Base-by-base conservation (phyloP, 2,329 filamentous ascomycete species). In the Phialocephala subalpina region DNA sequence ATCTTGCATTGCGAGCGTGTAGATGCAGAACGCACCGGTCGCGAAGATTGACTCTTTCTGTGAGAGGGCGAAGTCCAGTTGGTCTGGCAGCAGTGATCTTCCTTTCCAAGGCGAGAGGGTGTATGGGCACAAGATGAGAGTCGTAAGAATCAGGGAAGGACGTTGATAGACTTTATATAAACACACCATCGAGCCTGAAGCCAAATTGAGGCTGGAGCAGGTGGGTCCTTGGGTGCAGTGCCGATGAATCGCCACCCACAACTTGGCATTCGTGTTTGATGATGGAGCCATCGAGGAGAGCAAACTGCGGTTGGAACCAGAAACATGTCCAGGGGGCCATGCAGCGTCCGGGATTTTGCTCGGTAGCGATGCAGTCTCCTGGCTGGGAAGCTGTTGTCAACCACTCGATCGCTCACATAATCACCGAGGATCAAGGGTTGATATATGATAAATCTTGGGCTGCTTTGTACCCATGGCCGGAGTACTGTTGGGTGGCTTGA, bases 11-110 rank as follows among this genome's bases (percentile, higher is more conserved):
- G 55, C 20, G n/a, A 57, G 35, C 55, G 55, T 36, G 20, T 20
- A 57, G 55, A 20, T 57, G 55, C 55, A 38, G 29, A 29, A 35
- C 25, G 55, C 55, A 57, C 29, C 29, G 18, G 55, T 57, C 33
- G 18, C 55, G 18, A 57, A 22, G 33, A 38, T 18, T 57, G 18
- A 57, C 52, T 29, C 22, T 14, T 57, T 36, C 29, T 57, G 33
- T 20, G 33, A 27, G 18, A 18, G 27, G 22, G 49, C 12, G 20
- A 52, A 12, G 49, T 20, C 55, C 3, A 57, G 29, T 38, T 33
- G 29, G 38, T 36, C 55, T 18, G 16, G 55, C 29, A 11, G 9
- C 4, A 18, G 45, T 55, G 52, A 55, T 55, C 52, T 29, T 18
- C 49, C 22, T n/a, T n/a, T n/a, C n/a, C 49, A 33, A 53, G 27